phyloP scores from a whole-genome alignment of 495 filamentous ascomycete species.

The Penicillium herquei region DNA sequence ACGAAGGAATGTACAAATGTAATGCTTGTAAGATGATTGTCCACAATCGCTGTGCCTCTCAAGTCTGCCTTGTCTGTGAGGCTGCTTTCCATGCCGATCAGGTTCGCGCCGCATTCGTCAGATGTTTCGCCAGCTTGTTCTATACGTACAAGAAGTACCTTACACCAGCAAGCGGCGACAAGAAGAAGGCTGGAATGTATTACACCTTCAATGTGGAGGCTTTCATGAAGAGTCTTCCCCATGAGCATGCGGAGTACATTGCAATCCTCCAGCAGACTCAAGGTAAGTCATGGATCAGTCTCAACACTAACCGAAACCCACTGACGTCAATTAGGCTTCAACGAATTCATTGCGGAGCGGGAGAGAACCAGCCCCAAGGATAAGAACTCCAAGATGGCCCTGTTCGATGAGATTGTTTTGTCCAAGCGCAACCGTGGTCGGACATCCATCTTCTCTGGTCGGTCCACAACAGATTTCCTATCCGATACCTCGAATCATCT shows the following conservation, averaged over 20 bases:
- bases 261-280: slow-evolving; percentile 88
- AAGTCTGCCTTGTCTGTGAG: slow-evolving; percentile 84
- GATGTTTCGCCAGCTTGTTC: slow-evolving; percentile 90
- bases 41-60: slow-evolving; percentile 77
- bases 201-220: slow-evolving; percentile 93
- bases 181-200: slow-evolving; percentile 81
- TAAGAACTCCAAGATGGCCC: slow-evolving; percentile 68
- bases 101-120: slow-evolving; percentile 86
- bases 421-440: slow-evolving; percentile 88
- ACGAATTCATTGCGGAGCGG: slow-evolving; percentile 93
- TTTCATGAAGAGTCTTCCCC: slow-evolving; percentile 85
- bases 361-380: slow-evolving; percentile 53
- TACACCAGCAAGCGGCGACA: slow-evolving; percentile 69
- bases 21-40: slow-evolving; percentile 70
- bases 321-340: slow-evolving; percentile 62
- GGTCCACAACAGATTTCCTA: slow-evolving; percentile 65
- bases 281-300: slow-evolving; percentile 49
- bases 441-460: slow-evolving; percentile 48
- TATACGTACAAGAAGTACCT: slow-evolving; percentile 94
- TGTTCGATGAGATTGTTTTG: slow-evolving; percentile 95
- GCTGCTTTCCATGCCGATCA: slow-evolving; percentile 88
- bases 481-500: slow-evolving; percentile 86
- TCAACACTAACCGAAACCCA: background rate
- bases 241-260: slow-evolving; percentile 88
- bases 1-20: slow-evolving; percentile 89